Percentiles rank a stretch among this genome's conserved stretches.
These are phyloP conservation scores for Neurospora sp. DNA, from an alignment of 495 filamentous ascomycete genomes.

Conservation along the genomic window DNA sequence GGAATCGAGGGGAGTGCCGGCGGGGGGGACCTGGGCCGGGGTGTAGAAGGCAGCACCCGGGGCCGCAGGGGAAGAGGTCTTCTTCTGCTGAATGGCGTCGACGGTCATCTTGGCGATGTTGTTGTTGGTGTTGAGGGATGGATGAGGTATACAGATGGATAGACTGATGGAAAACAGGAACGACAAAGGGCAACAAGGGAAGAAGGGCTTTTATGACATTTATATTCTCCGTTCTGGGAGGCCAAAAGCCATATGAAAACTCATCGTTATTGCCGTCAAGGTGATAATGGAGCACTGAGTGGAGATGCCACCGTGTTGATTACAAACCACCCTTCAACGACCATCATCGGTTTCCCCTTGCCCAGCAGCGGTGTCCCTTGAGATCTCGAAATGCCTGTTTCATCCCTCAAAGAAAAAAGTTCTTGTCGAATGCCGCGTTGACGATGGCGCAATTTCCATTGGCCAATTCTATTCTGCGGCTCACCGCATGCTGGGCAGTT, in stretches of 20 bases:
- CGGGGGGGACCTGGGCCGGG: conserved; percentile 43
- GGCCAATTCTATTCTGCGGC: not conserved
- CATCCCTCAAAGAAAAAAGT: not conserved
- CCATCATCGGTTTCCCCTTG: not conserved
- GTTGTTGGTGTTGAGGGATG: not conserved
- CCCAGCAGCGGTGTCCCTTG: not conserved
- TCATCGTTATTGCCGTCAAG: not conserved
- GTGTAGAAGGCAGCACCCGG: conserved; percentile 46
- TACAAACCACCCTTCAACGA: not conserved
- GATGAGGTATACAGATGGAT: not conserved
- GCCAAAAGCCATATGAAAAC: not conserved
- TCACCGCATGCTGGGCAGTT: not conserved
- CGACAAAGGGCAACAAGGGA: not conserved
- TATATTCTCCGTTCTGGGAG: not conserved
- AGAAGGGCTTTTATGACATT: not conserved
- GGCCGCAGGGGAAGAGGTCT: conserved; percentile 20
- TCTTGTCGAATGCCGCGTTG: not conserved
- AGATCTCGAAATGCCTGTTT: not conserved
- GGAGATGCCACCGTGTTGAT: not conserved
- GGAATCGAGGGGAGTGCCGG: conserved; percentile 39
- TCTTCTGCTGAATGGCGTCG: not conserved
- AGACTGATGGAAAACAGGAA: not conserved
- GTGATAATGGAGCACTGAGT: not conserved
- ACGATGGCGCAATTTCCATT: not conserved
- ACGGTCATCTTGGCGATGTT: not conserved